Conservation (phyloP, 768 basidiomycete genomes). For the Phylloporus arenicola region DNA sequence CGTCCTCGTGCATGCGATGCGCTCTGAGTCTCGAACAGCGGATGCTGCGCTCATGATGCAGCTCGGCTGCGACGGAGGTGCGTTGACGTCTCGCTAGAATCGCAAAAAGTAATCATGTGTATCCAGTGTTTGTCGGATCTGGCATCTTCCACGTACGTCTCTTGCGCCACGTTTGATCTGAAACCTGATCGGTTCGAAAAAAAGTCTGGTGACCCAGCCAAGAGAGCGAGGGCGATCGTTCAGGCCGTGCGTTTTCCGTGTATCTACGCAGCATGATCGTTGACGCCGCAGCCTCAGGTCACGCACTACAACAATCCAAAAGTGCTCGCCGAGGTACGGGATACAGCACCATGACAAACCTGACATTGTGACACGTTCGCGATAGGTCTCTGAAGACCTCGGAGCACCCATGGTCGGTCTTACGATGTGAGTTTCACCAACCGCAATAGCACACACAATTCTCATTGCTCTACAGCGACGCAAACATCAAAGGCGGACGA, state of each 20-base stretch:
- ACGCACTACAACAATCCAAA: constrained; percentile 96
- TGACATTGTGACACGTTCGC: not conserved
- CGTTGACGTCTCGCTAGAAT: constrained; percentile 20
- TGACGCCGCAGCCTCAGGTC: constrained; percentile 40
- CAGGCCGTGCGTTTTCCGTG: constrained; percentile 64
- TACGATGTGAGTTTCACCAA: constrained; percentile 57
- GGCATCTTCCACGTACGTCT: constrained; percentile 88
- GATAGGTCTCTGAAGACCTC: constrained; percentile 71
- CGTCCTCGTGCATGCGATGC: not conserved
- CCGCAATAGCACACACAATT: not conserved
- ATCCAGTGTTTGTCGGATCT: constrained; percentile 90
- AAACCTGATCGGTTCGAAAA: constrained; percentile 3
- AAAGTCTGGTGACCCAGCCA: constrained; percentile 88
- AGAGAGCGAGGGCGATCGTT: constrained; percentile 91
- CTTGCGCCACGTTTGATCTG: not conserved
- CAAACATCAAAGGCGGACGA: constrained; percentile 65
- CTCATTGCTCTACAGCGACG: constrained; percentile 39
- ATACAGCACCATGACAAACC: not conserved
- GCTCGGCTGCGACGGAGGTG: constrained; percentile 93
- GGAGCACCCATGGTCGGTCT: constrained; percentile 93
- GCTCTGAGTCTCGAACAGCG: constrained; percentile 37
- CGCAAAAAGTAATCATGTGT: not conserved
- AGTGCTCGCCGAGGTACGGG: constrained; percentile 74
- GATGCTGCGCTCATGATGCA: constrained; percentile 99
- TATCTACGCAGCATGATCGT: not conserved